Base-by-base conservation (phyloP, 2,329 filamentous ascomycete genomes). In the Colletotrichum sp. region DNA sequence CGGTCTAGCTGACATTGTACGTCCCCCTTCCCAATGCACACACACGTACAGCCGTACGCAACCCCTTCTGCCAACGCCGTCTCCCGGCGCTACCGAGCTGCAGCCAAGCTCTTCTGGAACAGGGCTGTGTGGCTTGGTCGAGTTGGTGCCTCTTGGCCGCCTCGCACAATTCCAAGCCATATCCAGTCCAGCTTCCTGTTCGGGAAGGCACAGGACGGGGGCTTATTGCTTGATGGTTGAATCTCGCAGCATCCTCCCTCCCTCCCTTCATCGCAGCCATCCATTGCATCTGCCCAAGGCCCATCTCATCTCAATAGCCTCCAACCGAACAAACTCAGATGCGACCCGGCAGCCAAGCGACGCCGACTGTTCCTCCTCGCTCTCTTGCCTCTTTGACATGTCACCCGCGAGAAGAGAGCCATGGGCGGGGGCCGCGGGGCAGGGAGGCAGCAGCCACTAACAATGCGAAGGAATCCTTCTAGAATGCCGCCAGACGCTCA, bases 211-310 rank as follows among this genome's bases (percentile, higher is more conserved):
- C 64, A 68, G n/a, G 63, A 39, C 63, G 61, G 26, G 43, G 63
- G 61, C 63, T 32, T 68, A 72, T 72, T 75, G 73, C 73, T 75
- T 75, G 73, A 59, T 75, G 73, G 69, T 75, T 75, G 73, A 68
- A 75, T 72, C 55, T 72, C 32, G 39, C 57, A 67, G 28, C 59
- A 52, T 24, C 28, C 30, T 55, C 28, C 36, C 36, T 61, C 55
- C 14, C 28, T 36, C 63, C 24, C 16, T 61, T 30, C 12, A 21
- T 65, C 60, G 26, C 59, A 32, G 59, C 26, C 43, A 48, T 48
- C 43, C 43, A 48, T 48, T 48, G 43, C 43, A 48, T 48, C 43
- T 48, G 43, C 28, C 26, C 57, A 61, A 7, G 26, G 8, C 59
- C 34, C n/a, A 52, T 61, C 36, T 59, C 18, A 67, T 74, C 28